phyloP scores from a whole-genome alignment of 2,329 filamentous ascomycete species.

The Aspergillus novofumigatus region DNA sequence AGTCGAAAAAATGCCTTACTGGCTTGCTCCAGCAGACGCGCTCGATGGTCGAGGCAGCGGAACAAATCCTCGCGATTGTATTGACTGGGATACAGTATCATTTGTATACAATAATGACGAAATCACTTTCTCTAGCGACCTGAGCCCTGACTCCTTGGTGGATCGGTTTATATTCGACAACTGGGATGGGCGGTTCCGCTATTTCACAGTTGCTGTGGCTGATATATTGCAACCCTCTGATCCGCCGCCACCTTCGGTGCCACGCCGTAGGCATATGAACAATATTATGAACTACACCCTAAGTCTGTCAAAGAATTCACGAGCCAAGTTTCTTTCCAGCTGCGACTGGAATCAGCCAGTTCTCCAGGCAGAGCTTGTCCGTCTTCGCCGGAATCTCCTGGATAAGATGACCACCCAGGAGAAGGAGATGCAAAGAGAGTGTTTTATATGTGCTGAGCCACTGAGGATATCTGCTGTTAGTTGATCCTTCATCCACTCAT shows the following conservation, averaged over 20 bases:
- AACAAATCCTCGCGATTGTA: conserved; percentile 16
- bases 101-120: conserved; percentile 38
- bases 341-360: conserved; percentile 76
- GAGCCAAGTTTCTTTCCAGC: conserved; percentile 40
- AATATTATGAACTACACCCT: conserved; percentile 81
- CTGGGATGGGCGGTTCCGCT: conserved; percentile 56
- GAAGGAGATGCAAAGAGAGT: conserved; percentile 45
- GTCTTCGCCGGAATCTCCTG: conserved; percentile 77
- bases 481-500: conserved; percentile 12
- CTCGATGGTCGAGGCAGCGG: conserved; percentile 3
- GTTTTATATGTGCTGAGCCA: conserved; percentile 72
- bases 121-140: conserved; percentile 44
- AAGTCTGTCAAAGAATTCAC: conserved; percentile 65
- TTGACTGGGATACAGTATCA: conserved; percentile 43
- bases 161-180: conserved; percentile 54
- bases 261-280: conserved; percentile 43
- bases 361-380: conserved; percentile 67
- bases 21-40: conserved; percentile 60
- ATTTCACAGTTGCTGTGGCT: conserved; percentile 46
- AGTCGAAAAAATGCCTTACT: conserved; percentile 69
- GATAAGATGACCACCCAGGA: conserved; percentile 59
- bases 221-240: conserved; percentile 28
- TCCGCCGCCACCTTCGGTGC: conserved; percentile 29
- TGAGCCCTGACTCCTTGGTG: conserved; percentile 37
- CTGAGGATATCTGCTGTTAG: conserved; percentile 71